Conservation (phyloP, 805 yeast genomes). For the Sugiyamaella americana region DNA sequence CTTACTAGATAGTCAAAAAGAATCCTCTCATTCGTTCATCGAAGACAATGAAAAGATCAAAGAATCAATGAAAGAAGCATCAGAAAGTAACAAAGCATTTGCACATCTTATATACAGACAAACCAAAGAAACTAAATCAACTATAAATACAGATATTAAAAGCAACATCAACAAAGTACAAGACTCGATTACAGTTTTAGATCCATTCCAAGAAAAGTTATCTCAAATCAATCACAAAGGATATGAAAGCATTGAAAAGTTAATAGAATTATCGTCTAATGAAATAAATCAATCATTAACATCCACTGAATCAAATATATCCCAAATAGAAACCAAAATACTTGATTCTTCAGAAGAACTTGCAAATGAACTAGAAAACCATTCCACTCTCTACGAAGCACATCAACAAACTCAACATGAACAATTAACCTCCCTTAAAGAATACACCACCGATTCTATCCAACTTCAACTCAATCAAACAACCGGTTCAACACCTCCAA, state of each 20-base stretch:
- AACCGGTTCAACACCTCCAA: neutral
- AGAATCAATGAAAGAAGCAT: neutral
- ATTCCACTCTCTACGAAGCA: neutral
- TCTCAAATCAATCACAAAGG: neutral
- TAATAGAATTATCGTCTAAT: neutral
- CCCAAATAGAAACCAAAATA: neutral
- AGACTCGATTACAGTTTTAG: neutral
- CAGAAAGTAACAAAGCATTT: neutral
- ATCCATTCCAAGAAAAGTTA: neutral
- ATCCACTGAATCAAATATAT: neutral
- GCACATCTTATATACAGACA: neutral
- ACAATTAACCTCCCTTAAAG: neutral
- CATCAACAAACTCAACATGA: neutral
- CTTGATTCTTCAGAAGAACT: neutral
- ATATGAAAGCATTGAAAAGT: neutral
- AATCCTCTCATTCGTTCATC: neutral
- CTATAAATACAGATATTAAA: neutral
- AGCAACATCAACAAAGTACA: neutral
- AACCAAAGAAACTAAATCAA: neutral
- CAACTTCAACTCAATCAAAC: neutral
- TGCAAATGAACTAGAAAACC: neutral
- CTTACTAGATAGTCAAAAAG: neutral
- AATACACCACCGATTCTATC: neutral
- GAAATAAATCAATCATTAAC: neutral
- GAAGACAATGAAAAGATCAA: neutral